A percentile compares a stretch with the other conserved stretches of the same genome.
phyloP scores from a whole-genome alignment of 1,139 yeast species.

The Saccharomyces uvarum region DNA sequence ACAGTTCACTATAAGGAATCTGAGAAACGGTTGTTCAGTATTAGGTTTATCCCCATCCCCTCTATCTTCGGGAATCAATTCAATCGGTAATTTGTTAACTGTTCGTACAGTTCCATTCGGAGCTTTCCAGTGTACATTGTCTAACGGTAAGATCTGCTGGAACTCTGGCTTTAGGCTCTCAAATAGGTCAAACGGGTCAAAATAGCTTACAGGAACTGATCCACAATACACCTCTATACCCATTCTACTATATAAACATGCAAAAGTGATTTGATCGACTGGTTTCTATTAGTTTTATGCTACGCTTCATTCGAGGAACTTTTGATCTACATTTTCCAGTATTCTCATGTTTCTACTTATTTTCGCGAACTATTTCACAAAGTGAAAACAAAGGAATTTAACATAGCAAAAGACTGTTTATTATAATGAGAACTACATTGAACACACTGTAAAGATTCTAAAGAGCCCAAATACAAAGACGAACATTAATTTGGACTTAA shows the following conservation, averaged over 20 bases:
- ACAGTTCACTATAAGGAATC: constrained; percentile 62
- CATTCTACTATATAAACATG: not conserved
- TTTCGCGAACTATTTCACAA: not conserved
- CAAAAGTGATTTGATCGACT: not conserved
- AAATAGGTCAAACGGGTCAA: constrained; percentile 76
- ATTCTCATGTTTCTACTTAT: not conserved
- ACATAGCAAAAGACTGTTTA: constrained; percentile 20
- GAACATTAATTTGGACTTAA: not conserved
- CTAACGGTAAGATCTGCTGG: constrained; percentile 50
- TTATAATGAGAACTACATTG: constrained; percentile 45
- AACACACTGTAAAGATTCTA: constrained; percentile 35
- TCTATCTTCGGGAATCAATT: constrained; percentile 51
- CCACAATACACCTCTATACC: not conserved
- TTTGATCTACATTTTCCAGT: not conserved
- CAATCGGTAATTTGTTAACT: constrained; percentile 54
- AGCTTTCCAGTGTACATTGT: constrained; percentile 74
- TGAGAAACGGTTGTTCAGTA: constrained; percentile 43
- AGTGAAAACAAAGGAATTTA: not conserved
- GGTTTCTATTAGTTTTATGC: not conserved
- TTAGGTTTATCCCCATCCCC: constrained; percentile 5
- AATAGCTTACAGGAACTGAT: constrained; percentile 51
- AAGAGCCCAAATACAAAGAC: constrained; percentile 8
- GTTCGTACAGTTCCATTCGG: constrained; percentile 51
- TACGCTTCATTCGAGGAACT: not conserved
- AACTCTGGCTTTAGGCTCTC: constrained; percentile 48